A percentile compares a stretch with the other conserved stretches of the same genome.
phyloP scores from a whole-genome alignment of 2,329 filamentous ascomycete genomes.

The Fusarium euwallaceae region DNA sequence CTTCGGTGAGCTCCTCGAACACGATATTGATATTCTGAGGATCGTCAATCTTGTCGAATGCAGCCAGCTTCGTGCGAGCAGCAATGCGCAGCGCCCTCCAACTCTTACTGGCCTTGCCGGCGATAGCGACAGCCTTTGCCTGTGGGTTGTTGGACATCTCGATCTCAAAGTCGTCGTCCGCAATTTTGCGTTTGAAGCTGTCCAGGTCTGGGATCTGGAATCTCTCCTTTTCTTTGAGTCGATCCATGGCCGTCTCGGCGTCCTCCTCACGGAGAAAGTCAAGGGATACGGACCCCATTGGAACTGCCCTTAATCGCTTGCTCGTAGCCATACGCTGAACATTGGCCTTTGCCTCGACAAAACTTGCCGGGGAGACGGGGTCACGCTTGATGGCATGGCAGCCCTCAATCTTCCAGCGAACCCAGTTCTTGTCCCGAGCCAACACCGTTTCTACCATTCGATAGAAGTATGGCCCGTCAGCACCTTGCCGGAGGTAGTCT shows the following conservation, averaged over 20 bases:
- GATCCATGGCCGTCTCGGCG: constrained; percentile 71
- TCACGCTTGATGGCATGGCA: constrained; percentile 88
- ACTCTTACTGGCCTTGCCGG: constrained; percentile 86
- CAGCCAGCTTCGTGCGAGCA: constrained; percentile 77
- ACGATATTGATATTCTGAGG: constrained; percentile 76
- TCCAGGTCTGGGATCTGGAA: constrained; percentile 78
- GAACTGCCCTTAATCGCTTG: constrained; percentile 76
- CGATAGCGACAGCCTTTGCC: constrained; percentile 68
- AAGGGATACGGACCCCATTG: constrained; percentile 80
- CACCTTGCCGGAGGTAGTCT: constrained; percentile 83
- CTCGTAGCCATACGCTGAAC: constrained; percentile 76
- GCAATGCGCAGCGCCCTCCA: constrained; percentile 91
- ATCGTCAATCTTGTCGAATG: constrained; percentile 90
- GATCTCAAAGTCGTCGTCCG: constrained; percentile 86
- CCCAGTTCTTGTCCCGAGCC: constrained; percentile 97
- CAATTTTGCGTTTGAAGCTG: constrained; percentile 79
- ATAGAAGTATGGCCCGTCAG: constrained; percentile 92
- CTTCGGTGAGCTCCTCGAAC: constrained; percentile 64
- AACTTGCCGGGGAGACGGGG: constrained; percentile 76
- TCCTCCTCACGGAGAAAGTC: constrained; percentile 81
- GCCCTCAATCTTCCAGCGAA: constrained; percentile 96
- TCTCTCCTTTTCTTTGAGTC: constrained; percentile 74
- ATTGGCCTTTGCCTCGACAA: constrained; percentile 75
- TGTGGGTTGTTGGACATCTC: constrained; percentile 79
- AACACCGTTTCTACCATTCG: constrained; percentile 97